Evolutionary conservation across 2,329 filamentous ascomycete genomes (phyloP).

Genomic region (Mycosphaerella sp.): DNA sequence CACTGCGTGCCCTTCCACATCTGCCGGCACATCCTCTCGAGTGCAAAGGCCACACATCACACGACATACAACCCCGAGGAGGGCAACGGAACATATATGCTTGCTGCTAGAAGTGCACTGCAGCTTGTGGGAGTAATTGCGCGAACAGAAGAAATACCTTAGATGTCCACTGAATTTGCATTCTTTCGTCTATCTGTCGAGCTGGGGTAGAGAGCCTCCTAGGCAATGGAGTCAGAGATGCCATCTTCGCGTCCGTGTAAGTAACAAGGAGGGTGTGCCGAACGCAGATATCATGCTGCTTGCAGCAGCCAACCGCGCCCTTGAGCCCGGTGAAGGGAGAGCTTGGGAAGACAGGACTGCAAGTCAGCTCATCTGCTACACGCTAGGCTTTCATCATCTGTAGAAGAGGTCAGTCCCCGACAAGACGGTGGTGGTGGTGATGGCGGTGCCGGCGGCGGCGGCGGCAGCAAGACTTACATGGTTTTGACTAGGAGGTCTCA

Average conservation of each 20-base stretch:
- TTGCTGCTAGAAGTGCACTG: slow-evolving; percentile 19
- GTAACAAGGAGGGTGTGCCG: slow-evolving; percentile 99
- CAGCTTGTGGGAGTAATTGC: slow-evolving; percentile 6
- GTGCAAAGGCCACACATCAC: too few relatives aligned
- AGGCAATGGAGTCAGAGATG: slow-evolving; percentile 72
- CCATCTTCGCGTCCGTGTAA: slow-evolving; percentile 86
- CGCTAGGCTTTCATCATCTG: slow-evolving; percentile 99
- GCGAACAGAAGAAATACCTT: neutral
- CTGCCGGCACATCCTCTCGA: too few relatives aligned
- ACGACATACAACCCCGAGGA: too few relatives aligned
- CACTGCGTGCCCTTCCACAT: too few relatives aligned
- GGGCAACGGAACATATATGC: slow-evolving; percentile 22
- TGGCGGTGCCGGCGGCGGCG: too few relatives aligned
- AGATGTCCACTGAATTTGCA: neutral
- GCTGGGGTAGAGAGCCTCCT: slow-evolving; percentile 7
- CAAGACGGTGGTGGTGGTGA: too few relatives aligned
- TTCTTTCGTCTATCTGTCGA: neutral
- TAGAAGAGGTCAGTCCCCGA: slow-evolving; percentile 4
- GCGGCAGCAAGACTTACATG: slow-evolving; percentile 58
- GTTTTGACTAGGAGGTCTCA: slow-evolving; percentile 99
- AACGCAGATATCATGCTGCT: slow-evolving; percentile 95
- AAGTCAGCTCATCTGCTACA: slow-evolving; percentile 84
- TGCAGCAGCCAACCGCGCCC: slow-evolving; percentile 65
- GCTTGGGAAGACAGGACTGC: slow-evolving; percentile 59
- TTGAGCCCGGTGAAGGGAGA: slow-evolving; percentile 88